Conservation (phyloP, 129 eudicot genomes). For the Deinandra increscens region DNA sequence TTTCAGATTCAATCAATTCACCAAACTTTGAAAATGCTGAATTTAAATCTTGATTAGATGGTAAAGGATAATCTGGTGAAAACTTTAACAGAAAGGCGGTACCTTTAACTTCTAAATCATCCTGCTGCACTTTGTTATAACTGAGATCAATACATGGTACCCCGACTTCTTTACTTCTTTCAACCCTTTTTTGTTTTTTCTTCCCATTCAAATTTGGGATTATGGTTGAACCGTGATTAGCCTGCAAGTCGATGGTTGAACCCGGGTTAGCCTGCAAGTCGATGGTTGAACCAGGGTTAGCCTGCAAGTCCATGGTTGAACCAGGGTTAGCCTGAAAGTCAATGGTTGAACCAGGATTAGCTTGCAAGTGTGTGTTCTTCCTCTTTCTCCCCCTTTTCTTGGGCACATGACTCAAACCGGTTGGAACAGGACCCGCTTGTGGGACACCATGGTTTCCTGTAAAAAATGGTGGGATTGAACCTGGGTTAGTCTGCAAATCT, state of each 20-base stretch:
- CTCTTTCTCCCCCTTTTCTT: slow-evolving; percentile 52
- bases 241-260: background rate
- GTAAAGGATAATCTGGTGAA: slow-evolving; percentile 44
- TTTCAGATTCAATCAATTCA: slow-evolving; percentile 50
- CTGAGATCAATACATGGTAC: slow-evolving; percentile 37
- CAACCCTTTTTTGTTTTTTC: slow-evolving; percentile 27
- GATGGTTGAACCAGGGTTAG: background rate
- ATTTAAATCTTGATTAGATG: slow-evolving; percentile 44
- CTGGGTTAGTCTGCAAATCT: background rate
- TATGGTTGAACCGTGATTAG: slow-evolving; percentile 23
- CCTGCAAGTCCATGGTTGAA: background rate
- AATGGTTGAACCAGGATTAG: background rate
- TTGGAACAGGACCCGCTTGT: slow-evolving; percentile 21
- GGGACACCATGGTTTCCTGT: slow-evolving; percentile 31
- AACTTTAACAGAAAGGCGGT: slow-evolving; percentile 52
- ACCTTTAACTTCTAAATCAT: slow-evolving; percentile 38
- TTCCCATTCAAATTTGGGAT: slow-evolving; percentile 47
- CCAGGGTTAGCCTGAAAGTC: background rate
- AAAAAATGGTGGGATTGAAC: slow-evolving; percentile 4
- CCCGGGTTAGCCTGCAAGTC: background rate
- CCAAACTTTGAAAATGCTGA: slow-evolving; percentile 52
- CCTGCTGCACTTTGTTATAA: slow-evolving; percentile 33
- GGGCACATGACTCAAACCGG: slow-evolving; percentile 27
- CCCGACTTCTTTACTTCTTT: slow-evolving; percentile 33
- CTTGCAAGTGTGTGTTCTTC: slow-evolving; percentile 22